These are phyloP conservation scores for Aurinia saxatilis DNA, from an alignment of 345 rosid genomes.

Conservation along the genomic window DNA sequence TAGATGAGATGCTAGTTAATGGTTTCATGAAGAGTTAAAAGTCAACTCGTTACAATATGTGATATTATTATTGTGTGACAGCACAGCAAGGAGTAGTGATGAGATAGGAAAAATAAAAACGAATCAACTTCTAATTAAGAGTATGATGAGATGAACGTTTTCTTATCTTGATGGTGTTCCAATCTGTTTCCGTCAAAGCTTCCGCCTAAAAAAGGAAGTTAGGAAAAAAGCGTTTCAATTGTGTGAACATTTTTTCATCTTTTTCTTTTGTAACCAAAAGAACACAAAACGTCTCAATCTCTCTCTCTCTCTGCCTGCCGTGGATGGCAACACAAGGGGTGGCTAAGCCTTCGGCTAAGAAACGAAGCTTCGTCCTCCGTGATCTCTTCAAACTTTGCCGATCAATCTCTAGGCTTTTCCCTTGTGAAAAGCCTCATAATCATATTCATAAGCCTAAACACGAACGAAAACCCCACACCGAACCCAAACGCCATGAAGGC, in stretches of 20 bases:
- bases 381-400: conserved; percentile 26
- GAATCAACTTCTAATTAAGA: too few species aligned
- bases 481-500: conserved; percentile 4
- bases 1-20: too few species aligned
- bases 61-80: too few species aligned
- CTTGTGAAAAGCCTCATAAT: conserved; percentile 21
- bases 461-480: not conserved
- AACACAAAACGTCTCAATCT: not conserved
- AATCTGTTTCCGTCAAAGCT: too few species aligned
- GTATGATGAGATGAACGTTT: too few species aligned
- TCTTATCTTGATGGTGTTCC: too few species aligned
- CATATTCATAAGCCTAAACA: not conserved
- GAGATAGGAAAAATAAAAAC: too few species aligned
- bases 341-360: conserved; percentile 23
- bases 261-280: not conserved
- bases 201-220: too few species aligned
- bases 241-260: not conserved
- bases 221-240: not conserved
- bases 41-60: too few species aligned
- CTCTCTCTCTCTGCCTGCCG: conserved; percentile 6
- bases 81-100: too few species aligned
- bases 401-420: conserved; percentile 24
- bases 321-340: conserved; percentile 24
- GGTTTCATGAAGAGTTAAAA: too few species aligned
- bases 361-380: conserved; percentile 27